Base-by-base conservation (phyloP, 805 yeast species). In the Ogataea paraovalis region DNA sequence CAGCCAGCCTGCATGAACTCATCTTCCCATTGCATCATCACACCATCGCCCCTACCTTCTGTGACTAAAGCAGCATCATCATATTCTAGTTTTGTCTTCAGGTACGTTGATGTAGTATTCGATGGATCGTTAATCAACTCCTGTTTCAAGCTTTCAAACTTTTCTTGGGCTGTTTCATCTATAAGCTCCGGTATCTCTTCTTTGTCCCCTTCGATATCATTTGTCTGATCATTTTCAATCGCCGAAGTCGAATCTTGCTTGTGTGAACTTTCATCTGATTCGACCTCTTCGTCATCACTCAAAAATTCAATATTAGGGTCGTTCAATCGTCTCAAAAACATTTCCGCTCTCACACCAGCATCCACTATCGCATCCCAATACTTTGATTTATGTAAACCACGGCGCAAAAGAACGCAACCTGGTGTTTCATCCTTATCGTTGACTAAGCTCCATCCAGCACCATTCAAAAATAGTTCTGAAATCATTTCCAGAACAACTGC, bases 1-100 rank as follows among this genome's bases (percentile, higher is more conserved):
- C 95, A 85, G 1, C 96, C 96, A 14, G 83, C 73, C 44, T 75
- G 71, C 98, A 91, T 91, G 47, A 91, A 72, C 19, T 81, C 78
- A 4, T 80, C 75, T 63, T 91, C 98, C 98, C 98, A 91, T 56
- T 85, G 85, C 98, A 91, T 91, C 98, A 91, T 91, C 2, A 91
- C 97, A 16, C 97, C 98, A 59, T 91, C 97, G 41, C 77, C 73
- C 44, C 83, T 71, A 21, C 80, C 83, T 50, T 79, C 74, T 1
- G 97, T 92, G 22, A 88, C 70, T 22, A 91, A 71, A 0, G 94
- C 83, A 44, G 74, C 77, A 49, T 83, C 84, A 37, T 71, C 75
- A 62, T 87, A 91, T 55, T 80, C 82, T 22, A 91, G 69, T 58
- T 83, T 74, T 3, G 91, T 78, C 12, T 75, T 67, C 39, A 91